Conservation (phyloP, 345 rosid genomes). For the Sapria himalayana region DNA sequence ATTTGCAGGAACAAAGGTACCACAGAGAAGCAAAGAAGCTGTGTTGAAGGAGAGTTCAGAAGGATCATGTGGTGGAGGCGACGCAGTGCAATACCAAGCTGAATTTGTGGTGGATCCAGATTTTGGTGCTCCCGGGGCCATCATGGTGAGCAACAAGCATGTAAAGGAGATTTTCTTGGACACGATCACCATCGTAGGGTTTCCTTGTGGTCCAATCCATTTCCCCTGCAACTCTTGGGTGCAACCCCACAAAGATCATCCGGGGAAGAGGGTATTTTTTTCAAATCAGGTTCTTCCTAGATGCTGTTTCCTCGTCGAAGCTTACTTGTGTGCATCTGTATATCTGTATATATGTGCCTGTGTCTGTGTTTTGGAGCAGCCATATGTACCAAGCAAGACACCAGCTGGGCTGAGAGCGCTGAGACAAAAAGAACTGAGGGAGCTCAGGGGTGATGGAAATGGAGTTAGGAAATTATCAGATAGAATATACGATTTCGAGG, state of each 20-base stretch:
- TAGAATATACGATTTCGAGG: constrained; percentile 58
- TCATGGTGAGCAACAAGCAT: constrained; percentile 67
- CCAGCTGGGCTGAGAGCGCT: constrained; percentile 47
- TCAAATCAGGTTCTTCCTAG: constrained; percentile 41
- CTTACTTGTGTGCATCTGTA: not conserved
- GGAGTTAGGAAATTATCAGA: constrained; percentile 68
- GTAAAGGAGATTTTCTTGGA: constrained; percentile 79
- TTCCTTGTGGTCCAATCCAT: constrained; percentile 63
- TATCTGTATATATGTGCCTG: not conserved
- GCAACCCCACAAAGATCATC: constrained; percentile 47
- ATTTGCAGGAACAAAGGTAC: constrained; percentile 47
- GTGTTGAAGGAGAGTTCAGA: constrained; percentile 68
- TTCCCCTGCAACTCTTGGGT: constrained; percentile 97
- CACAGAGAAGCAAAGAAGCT: constrained; percentile 64
- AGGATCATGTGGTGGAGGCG: constrained; percentile 53
- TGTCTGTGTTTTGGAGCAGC: constrained; percentile 27
- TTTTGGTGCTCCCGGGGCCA: constrained; percentile 80
- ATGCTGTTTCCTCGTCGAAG: not conserved
- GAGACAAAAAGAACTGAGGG: constrained; percentile 50
- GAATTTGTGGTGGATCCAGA: constrained; percentile 53
- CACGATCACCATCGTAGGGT: constrained; percentile 70
- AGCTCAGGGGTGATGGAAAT: constrained; percentile 44
- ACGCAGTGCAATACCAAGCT: constrained; percentile 69
- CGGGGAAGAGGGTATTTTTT: constrained; percentile 56
- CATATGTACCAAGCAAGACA: constrained; percentile 66